Conservation (phyloP, 192 early-diverging fungal genomes). For the Diversispora eburnea region DNA sequence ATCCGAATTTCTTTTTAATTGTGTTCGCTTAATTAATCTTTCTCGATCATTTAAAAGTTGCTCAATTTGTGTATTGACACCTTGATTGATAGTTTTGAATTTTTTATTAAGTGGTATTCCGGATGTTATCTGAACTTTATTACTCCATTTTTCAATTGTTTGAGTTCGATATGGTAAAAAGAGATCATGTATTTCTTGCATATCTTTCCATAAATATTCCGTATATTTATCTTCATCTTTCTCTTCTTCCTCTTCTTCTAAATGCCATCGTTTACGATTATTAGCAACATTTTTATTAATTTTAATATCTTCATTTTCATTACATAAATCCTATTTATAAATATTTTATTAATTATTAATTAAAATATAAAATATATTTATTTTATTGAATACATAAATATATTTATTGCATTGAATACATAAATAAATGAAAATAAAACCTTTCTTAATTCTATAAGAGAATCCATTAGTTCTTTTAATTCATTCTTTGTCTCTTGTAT, state of each 20-base stretch:
- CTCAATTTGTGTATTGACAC: slow-evolving; percentile 70
- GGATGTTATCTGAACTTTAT: slow-evolving; percentile 74
- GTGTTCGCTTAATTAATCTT: slow-evolving; percentile 81
- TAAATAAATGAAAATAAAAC: neutral
- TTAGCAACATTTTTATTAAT: slow-evolving; percentile 25
- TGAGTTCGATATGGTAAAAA: slow-evolving; percentile 79
- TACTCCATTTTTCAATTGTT: slow-evolving; percentile 93
- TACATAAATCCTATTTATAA: slow-evolving; percentile 37
- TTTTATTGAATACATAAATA: neutral
- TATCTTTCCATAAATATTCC: slow-evolving; percentile 56
- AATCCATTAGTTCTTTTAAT: slow-evolving; percentile 39
- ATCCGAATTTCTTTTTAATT: slow-evolving; percentile 75
- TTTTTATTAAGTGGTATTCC: slow-evolving; percentile 76
- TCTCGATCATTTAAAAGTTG: slow-evolving; percentile 67
- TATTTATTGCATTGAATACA: neutral
- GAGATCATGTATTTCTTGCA: slow-evolving; percentile 54
- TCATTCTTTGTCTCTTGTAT: slow-evolving; percentile 34
- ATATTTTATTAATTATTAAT: neutral
- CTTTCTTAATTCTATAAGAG: slow-evolving; percentile 40
- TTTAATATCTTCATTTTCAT: slow-evolving; percentile 38
- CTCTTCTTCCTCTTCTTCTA: slow-evolving; percentile 31
- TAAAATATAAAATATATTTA: neutral
- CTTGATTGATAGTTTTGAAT: slow-evolving; percentile 94
- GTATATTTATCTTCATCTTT: slow-evolving; percentile 33
- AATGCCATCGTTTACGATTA: slow-evolving; percentile 43